Evolutionary conservation across 1,139 yeast species (phyloP), one percentile per base, ranked within the genome.

Genomic region (Debaryomyces nepalensis): DNA sequence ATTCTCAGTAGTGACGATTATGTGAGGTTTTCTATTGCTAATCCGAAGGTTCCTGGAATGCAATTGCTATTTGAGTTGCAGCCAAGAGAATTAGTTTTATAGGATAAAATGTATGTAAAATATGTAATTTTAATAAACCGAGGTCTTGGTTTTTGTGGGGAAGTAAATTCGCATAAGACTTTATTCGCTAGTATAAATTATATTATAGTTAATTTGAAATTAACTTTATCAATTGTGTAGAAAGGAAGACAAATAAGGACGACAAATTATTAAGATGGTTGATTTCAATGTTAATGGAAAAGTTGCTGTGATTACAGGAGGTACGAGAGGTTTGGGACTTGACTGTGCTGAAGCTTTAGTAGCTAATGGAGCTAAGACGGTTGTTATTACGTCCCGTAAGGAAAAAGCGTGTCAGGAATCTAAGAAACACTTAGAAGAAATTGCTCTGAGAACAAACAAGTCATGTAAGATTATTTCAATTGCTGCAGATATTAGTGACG

Each of bases 281-380:
- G 75, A 71, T 47, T 65, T 64, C 41, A 73, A 72, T 49, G 83
- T 82, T 26, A 66, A 79, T 42, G 88, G 85, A 24, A 85, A 85
- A 61, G 73, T 75, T 5, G 91, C 88, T 1, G 79, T 82, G 10
- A 73, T 86, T 49, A 86, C 93, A n/a, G 95, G 93, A 12, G 90
- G 91, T 30, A 79, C 89, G 33, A 71, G 93, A 52, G 93, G 93
- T 0, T 77, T 85, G 40, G 93, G 93, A 0, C 75, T 81, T 45
- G 64, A 80, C 56, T 80, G 85, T 66, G 88, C 88, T 14, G 88
- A 83, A 57, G 81, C 80, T 2, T 70, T 83, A 38, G 77, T 84
- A 8, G 64, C 68, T 39, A 81, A 82, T 48, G 90, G 90, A 1
- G 88, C 87, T 9, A 64, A 77, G 40, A 68, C 77, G 23, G 82